Percentiles rank a stretch among this genome's conserved stretches.
These are phyloP conservation scores for Astrothelium macrocarpum DNA, from an alignment of 495 filamentous ascomycete genomes.

Conservation along the genomic window DNA sequence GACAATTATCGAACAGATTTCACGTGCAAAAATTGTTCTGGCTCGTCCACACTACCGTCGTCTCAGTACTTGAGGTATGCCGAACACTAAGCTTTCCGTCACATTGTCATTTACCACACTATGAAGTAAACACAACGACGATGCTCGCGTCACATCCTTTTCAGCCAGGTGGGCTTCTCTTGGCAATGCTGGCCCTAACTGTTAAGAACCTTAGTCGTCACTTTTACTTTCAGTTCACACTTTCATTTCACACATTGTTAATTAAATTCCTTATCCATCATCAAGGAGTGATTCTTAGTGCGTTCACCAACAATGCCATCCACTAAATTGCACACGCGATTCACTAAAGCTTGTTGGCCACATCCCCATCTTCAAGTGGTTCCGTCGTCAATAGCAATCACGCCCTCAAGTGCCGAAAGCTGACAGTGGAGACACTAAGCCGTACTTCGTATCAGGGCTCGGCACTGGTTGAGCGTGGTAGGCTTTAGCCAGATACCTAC, in stretches of 20 bases:
- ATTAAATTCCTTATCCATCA: neutral
- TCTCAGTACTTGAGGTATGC: neutral
- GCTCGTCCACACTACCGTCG: neutral
- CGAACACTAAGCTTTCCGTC: neutral
- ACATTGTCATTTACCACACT: neutral
- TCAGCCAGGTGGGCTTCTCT: neutral
- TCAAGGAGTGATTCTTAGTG: neutral
- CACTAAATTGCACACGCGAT: neutral
- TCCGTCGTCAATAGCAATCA: neutral
- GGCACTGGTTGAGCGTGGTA: neutral
- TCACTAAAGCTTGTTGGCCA: neutral
- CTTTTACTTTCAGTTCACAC: neutral
- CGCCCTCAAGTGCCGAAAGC: neutral
- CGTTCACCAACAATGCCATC: neutral
- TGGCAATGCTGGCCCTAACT: neutral
- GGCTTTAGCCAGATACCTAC: neutral
- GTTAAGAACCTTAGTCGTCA: neutral
- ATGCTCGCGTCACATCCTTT: neutral
- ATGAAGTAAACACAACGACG: neutral
- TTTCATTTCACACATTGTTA: neutral
- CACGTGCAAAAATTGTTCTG: neutral
- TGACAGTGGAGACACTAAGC: neutral
- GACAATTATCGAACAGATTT: neutral
- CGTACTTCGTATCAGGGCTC: neutral
- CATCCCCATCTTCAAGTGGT: neutral